Evolutionary conservation across 208 protist species (phyloP).

Genomic region (Trypanosoma grayi): DNA sequence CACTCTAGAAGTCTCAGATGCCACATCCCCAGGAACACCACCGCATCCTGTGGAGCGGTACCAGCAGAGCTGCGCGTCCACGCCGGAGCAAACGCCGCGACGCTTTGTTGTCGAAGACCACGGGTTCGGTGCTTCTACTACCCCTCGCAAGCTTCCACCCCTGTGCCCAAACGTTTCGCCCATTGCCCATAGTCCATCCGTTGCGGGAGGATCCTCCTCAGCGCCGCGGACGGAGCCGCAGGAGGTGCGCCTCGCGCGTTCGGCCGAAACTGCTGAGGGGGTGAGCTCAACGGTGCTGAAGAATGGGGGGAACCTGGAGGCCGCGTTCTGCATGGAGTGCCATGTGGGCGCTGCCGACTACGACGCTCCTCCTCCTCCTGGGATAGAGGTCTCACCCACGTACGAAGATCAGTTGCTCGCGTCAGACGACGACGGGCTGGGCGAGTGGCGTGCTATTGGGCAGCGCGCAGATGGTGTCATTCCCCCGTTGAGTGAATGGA

Average conservation of each 20-base stretch:
- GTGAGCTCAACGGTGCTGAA: background rate
- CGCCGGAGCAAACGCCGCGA: conserved; percentile 9
- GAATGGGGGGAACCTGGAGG: background rate
- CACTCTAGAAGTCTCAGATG: conserved; percentile 21
- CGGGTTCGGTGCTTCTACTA: background rate
- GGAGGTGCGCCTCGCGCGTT: background rate
- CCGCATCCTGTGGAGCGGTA: conserved; percentile 15
- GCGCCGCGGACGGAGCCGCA: conserved; percentile 22
- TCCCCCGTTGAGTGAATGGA: conserved; percentile 16
- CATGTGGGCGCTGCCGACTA: background rate
- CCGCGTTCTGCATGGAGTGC: background rate
- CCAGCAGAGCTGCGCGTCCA: conserved; percentile 5
- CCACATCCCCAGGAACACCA: conserved; percentile 18
- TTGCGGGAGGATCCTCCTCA: background rate
- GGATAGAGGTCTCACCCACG: background rate
- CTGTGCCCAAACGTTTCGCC: conserved; percentile 26
- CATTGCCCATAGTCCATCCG: conserved; percentile 19
- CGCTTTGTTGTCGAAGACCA: background rate
- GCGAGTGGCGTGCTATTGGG: conserved; percentile 5
- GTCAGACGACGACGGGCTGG: background rate
- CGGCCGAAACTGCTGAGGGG: background rate
- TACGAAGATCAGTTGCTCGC: conserved; percentile 9
- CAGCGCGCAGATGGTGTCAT: conserved; percentile 15
- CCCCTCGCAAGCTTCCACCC: conserved; percentile 3
- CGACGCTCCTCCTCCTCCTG: background rate